Conservation (phyloP, 148 eudicot species). For the Fallopia convolvulus region DNA sequence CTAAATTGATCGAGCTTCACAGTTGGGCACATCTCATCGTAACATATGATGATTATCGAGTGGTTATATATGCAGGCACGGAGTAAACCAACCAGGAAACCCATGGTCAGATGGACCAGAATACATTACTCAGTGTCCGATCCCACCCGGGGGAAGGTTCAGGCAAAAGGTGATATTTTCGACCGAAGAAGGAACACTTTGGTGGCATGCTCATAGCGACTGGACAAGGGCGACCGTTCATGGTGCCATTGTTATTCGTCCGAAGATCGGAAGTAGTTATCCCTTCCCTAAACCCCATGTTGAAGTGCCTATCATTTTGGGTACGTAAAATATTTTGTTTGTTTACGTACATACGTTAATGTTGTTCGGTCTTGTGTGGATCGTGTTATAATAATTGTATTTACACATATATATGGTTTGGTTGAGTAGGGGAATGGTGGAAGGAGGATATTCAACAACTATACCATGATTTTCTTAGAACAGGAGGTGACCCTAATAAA, state of each 20-base stretch:
- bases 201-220: constrained; percentile 6
- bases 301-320: not conserved
- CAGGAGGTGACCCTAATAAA: not conserved
- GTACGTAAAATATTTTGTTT: not conserved
- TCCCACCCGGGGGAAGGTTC: not conserved
- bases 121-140: not conserved
- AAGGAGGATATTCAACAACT: not conserved
- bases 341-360: not conserved
- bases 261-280: not conserved
- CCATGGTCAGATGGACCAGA: constrained; percentile 3
- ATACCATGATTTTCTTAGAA: not conserved
- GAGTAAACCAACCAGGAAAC: not conserved
- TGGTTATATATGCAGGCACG: not conserved
- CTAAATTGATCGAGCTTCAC: too few species aligned
- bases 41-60: not conserved
- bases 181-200: not conserved
- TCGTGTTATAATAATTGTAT: not conserved
- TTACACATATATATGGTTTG: not conserved
- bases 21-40: too few species aligned
- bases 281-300: not conserved
- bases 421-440: not conserved
- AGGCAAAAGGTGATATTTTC: constrained; percentile 3
- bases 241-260: not conserved
- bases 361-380: not conserved
- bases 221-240: constrained; percentile 5